phyloP scores from a whole-genome alignment of 2,329 filamentous ascomycete genomes.

The Ascochyta koolunga region DNA sequence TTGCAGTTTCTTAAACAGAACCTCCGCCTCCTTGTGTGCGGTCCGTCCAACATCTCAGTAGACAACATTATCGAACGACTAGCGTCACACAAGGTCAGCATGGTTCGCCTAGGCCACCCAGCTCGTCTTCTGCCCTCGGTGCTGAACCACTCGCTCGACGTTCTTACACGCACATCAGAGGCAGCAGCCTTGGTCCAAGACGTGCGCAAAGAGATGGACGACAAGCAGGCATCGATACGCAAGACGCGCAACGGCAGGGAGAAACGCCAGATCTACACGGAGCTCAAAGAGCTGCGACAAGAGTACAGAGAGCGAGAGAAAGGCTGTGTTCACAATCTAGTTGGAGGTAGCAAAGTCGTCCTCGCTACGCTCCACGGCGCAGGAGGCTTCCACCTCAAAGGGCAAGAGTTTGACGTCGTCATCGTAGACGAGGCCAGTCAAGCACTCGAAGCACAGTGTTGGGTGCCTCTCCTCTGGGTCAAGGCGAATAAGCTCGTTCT shows the following conservation, averaged over 20 bases:
- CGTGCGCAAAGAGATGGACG: slow-evolving; percentile 89
- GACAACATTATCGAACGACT: slow-evolving; percentile 97
- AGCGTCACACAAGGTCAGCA: slow-evolving; percentile 80
- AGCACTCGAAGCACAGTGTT: slow-evolving; percentile 94
- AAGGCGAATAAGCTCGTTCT: slow-evolving; percentile 82
- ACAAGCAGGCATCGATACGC: slow-evolving; percentile 84
- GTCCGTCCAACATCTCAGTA: slow-evolving; percentile 94
- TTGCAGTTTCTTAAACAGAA: slow-evolving; percentile 80
- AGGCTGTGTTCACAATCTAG: slow-evolving; percentile 76
- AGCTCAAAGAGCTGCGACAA: slow-evolving; percentile 82
- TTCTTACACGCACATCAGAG: slow-evolving; percentile 87
- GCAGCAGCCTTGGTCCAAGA: slow-evolving; percentile 89
- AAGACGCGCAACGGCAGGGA: slow-evolving; percentile 85
- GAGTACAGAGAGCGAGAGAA: slow-evolving; percentile 87
- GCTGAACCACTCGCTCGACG: slow-evolving; percentile 86
- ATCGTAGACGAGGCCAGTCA: slow-evolving; percentile 97
- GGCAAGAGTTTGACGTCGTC: slow-evolving; percentile 87
- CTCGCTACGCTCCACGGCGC: slow-evolving; percentile 92
- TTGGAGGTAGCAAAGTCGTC: slow-evolving; percentile 82
- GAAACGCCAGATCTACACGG: slow-evolving; percentile 78
- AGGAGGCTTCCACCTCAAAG: slow-evolving; percentile 80
- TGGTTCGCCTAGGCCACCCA: slow-evolving; percentile 90
- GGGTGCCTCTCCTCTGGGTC: slow-evolving; percentile 79
- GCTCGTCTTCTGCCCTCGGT: slow-evolving; percentile 89
- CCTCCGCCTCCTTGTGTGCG: slow-evolving; percentile 85